These are phyloP conservation scores for Arthroderma sp. DNA, from an alignment of 2,329 filamentous ascomycete genomes.

Conservation along the genomic window DNA sequence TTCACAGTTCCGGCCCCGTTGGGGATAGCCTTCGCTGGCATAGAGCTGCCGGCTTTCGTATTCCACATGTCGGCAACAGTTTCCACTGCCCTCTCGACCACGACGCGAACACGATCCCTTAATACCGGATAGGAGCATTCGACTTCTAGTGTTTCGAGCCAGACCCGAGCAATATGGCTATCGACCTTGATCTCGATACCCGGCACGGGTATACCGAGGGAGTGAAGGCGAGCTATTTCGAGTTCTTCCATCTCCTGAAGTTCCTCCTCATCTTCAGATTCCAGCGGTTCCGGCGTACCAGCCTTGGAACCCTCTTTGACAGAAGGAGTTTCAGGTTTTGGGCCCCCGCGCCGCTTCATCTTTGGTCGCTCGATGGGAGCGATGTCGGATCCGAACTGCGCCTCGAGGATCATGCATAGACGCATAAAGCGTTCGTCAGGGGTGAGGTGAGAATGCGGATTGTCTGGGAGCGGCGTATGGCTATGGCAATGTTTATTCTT, in stretches of 20 bases:
- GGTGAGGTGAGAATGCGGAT: slow-evolving; percentile 61
- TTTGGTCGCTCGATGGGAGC: slow-evolving; percentile 59
- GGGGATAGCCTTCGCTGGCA: not conserved
- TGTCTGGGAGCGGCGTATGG: slow-evolving; percentile 37
- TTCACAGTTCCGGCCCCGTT: not conserved
- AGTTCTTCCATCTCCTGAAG: slow-evolving; percentile 46
- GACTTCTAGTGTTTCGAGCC: slow-evolving; percentile 83
- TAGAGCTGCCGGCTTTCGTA: slow-evolving; percentile 6
- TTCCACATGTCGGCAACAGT: slow-evolving; percentile 61
- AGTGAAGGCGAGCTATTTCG: slow-evolving; percentile 68
- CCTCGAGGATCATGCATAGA: slow-evolving; percentile 90
- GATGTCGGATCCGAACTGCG: slow-evolving; percentile 85
- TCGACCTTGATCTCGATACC: slow-evolving; percentile 80
- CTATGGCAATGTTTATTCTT: slow-evolving; percentile 45
- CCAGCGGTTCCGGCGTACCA: slow-evolving; percentile 17
- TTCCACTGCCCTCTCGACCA: slow-evolving; percentile 82
- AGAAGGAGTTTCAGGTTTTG: slow-evolving; percentile 14
- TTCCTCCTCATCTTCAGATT: slow-evolving; percentile 26
- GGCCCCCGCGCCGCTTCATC: slow-evolving; percentile 20
- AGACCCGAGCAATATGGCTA: slow-evolving; percentile 74
- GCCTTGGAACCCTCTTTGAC: slow-evolving; percentile 22
- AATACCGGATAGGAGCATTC: slow-evolving; percentile 71
- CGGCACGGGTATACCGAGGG: slow-evolving; percentile 77
- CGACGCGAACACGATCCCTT: slow-evolving; percentile 71
- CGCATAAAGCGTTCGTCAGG: slow-evolving; percentile 68